Evolutionary conservation across 2,329 filamentous ascomycete species (phyloP).

Genomic region (Penicillium decumbens): DNA sequence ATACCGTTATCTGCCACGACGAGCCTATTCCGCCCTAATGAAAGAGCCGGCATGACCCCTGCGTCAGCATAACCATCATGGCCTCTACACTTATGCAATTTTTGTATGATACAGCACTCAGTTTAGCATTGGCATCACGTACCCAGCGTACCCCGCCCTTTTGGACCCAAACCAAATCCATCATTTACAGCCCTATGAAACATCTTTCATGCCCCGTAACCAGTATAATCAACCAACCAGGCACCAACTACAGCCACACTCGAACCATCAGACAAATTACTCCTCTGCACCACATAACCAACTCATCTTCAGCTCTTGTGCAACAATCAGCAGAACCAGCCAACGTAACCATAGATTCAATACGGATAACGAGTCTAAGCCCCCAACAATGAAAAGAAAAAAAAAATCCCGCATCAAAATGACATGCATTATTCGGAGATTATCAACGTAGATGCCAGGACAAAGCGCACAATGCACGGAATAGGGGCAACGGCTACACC

Average conservation of each 20-base stretch:
- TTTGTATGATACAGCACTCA: background rate
- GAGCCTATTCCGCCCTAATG: background rate
- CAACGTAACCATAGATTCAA: background rate
- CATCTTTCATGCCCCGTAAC: too few species aligned
- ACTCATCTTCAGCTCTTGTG: constrained; percentile 11
- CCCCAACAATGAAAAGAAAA: too few species aligned
- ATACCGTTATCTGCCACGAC: background rate
- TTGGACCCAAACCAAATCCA: background rate
- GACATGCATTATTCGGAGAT: too few species aligned
- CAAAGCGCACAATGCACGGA: background rate
- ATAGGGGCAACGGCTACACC: background rate
- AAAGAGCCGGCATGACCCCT: background rate
- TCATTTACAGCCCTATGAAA: background rate
- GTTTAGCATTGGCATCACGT: background rate
- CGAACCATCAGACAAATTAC: too few species aligned
- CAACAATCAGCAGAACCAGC: constrained; percentile 7
- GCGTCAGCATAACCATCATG: background rate
- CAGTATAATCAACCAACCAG: background rate
- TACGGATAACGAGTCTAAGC: too few species aligned
- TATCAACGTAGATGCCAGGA: too few species aligned
- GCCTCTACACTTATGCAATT: background rate
- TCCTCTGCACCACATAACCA: background rate
- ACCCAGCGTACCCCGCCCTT: background rate
- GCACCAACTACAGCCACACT: background rate
- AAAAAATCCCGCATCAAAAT: background rate